phyloP scores from a whole-genome alignment of 1,284 basidiomycete species.

The Irpex sp. region DNA sequence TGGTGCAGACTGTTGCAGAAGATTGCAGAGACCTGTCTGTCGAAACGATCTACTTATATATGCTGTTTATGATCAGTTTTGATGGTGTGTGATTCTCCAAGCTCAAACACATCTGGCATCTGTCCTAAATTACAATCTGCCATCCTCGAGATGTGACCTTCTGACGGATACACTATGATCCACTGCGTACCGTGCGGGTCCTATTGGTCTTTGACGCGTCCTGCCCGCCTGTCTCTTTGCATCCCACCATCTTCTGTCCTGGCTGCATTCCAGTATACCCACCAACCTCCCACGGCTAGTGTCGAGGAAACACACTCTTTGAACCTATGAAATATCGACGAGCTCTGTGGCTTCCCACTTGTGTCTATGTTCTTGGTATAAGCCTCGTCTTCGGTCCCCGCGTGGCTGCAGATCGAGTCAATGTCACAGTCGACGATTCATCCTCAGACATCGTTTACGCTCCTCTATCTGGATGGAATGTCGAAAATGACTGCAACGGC shows the following conservation, averaged over 20 bases:
- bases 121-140: too few species aligned
- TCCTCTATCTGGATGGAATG: conserved; percentile 27
- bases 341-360: neutral
- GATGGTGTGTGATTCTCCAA: too few species aligned
- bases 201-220: too few species aligned
- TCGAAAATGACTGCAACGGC: conserved; percentile 16
- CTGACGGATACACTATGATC: too few species aligned
- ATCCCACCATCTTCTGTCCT: neutral
- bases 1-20: too few species aligned
- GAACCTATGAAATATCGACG: neutral
- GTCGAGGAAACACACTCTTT: neutral
- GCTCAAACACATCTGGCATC: too few species aligned
- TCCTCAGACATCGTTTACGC: conserved; percentile 29
- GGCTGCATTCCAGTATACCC: neutral
- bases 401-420: conserved; percentile 23
- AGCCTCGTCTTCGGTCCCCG: neutral
- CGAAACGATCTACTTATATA: too few species aligned
- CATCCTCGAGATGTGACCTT: too few species aligned
- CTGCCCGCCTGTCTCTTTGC: neutral
- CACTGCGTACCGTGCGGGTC: too few species aligned
- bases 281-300: neutral
- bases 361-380: neutral
- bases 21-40: too few species aligned
- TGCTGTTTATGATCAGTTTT: too few species aligned
- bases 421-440: conserved; percentile 39